Evolutionary conservation across 495 filamentous ascomycete species (phyloP).

Genomic region (Lophiotrema nucula): DNA sequence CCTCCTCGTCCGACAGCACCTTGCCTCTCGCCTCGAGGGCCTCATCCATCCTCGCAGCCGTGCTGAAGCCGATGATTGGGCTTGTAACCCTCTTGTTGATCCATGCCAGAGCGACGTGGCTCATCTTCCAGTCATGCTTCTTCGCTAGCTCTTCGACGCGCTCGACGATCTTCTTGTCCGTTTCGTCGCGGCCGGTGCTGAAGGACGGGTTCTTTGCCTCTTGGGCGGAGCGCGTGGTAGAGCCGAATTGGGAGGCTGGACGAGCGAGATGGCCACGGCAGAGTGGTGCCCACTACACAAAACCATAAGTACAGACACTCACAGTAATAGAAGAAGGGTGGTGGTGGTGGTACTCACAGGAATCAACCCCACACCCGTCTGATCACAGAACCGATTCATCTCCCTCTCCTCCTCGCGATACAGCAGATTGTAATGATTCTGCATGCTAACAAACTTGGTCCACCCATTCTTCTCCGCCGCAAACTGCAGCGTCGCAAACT

Average conservation of each 20-base stretch:
- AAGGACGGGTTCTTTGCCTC: slow-evolving; percentile 27
- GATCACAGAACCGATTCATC: slow-evolving; percentile 44
- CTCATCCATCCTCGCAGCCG: slow-evolving; percentile 33
- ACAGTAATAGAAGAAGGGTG: neutral
- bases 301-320: neutral
- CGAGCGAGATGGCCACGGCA: slow-evolving; percentile 42
- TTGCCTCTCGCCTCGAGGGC: slow-evolving; percentile 33
- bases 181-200: slow-evolving; percentile 24
- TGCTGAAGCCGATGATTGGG: slow-evolving; percentile 45
- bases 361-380: slow-evolving; percentile 42
- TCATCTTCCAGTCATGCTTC: slow-evolving; percentile 45
- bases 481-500: slow-evolving; percentile 42
- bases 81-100: slow-evolving; percentile 39
- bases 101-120: slow-evolving; percentile 40
- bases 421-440: slow-evolving; percentile 44
- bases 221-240: slow-evolving; percentile 32
- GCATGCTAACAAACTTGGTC: slow-evolving; percentile 47
- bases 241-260: slow-evolving; percentile 31
- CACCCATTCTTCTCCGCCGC: slow-evolving; percentile 44
- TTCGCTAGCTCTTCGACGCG: slow-evolving; percentile 43
- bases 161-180: slow-evolving; percentile 39
- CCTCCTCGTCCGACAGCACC: slow-evolving; percentile 34
- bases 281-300: slow-evolving; percentile 40
- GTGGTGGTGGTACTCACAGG: too few relatives aligned
- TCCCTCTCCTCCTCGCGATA: slow-evolving; percentile 46